These are phyloP conservation scores for Lentinus polychrous DNA, from an alignment of 1,284 basidiomycete species.

Conservation along the genomic window DNA sequence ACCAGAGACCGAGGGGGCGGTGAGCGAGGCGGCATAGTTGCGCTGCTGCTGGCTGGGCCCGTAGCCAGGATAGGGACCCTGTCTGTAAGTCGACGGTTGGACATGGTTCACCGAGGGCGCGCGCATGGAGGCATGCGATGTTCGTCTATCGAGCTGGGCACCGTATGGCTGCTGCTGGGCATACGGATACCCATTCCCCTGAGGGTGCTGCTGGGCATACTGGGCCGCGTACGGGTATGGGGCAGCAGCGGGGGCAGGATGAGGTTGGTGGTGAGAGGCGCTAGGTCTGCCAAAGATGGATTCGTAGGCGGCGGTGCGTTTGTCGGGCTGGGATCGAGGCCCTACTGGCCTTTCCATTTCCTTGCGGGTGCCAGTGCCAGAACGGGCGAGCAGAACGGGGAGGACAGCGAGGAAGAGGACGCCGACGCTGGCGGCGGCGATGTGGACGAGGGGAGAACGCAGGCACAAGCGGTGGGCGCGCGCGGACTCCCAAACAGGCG, in stretches of 20 bases:
- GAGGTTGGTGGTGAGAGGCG: slow-evolving; percentile 43
- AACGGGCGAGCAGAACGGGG: slow-evolving; percentile 4
- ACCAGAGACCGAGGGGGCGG: slow-evolving; percentile 32
- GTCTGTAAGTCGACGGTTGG: slow-evolving; percentile 18
- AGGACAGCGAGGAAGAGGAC: slow-evolving; percentile 13
- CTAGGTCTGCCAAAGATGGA: slow-evolving; percentile 76
- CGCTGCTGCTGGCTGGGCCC: slow-evolving; percentile 11
- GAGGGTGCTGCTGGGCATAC: slow-evolving; percentile 26
- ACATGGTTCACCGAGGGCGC: slow-evolving; percentile 17
- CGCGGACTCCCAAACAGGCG: not conserved
- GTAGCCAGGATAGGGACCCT: slow-evolving; percentile 20
- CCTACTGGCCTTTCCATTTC: slow-evolving; percentile 64
- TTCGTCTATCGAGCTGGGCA: slow-evolving; percentile 21
- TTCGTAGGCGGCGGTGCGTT: slow-evolving; percentile 72
- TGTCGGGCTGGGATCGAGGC: slow-evolving; percentile 60
- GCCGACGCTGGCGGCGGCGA: slow-evolving; percentile 9
- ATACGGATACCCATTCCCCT: slow-evolving; percentile 20
- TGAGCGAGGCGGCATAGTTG: slow-evolving; percentile 22
- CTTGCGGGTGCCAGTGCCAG: not conserved
- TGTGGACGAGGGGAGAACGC: slow-evolving; percentile 12
- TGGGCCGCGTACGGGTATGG: slow-evolving; percentile 23
- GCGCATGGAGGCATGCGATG: slow-evolving; percentile 21
- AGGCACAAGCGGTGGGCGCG: slow-evolving; percentile 5
- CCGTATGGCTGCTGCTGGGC: slow-evolving; percentile 26
- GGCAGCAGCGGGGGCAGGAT: slow-evolving; percentile 17